These are phyloP conservation scores for Cucurbita ficifolia DNA, from an alignment of 306 rosid genomes.

Conservation along the genomic window DNA sequence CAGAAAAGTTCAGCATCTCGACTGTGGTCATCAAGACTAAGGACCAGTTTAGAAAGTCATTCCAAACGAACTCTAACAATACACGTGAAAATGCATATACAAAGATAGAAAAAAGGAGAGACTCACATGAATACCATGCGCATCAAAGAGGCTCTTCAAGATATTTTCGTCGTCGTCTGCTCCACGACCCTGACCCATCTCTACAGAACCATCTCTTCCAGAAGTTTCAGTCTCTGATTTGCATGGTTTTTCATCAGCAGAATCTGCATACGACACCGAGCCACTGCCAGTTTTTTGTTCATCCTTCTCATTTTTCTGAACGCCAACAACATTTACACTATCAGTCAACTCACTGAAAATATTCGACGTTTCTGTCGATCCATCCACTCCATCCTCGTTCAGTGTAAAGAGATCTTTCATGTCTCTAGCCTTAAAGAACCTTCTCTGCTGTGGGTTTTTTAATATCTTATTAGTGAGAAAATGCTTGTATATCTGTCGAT, in stretches of 20 bases:
- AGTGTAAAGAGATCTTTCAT: conserved; percentile 88
- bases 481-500: conserved; percentile 95
- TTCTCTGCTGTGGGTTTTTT: conserved; percentile 92
- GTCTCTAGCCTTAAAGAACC: conserved; percentile 93
- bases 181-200: conserved; percentile 33
- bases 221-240: conserved; percentile 20
- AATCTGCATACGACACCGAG: conserved; percentile 14
- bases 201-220: conserved; percentile 44
- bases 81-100: background rate
- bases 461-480: conserved; percentile 86
- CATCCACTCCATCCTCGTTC: conserved; percentile 53
- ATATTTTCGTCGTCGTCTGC: conserved; percentile 60
- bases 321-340: conserved; percentile 43
- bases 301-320: conserved; percentile 34
- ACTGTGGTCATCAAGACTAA: too few species aligned
- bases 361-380: conserved; percentile 77
- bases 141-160: conserved; percentile 62
- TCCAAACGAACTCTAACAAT: background rate
- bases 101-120: background rate
- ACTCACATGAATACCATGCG: conserved; percentile 88
- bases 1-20: too few species aligned
- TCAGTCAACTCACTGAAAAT: conserved; percentile 69
- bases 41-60: too few species aligned
- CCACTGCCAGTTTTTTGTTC: conserved; percentile 13
- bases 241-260: conserved; percentile 18